phyloP scores from a whole-genome alignment of 179 eudicot species.

The Patellifolia procumbens region DNA sequence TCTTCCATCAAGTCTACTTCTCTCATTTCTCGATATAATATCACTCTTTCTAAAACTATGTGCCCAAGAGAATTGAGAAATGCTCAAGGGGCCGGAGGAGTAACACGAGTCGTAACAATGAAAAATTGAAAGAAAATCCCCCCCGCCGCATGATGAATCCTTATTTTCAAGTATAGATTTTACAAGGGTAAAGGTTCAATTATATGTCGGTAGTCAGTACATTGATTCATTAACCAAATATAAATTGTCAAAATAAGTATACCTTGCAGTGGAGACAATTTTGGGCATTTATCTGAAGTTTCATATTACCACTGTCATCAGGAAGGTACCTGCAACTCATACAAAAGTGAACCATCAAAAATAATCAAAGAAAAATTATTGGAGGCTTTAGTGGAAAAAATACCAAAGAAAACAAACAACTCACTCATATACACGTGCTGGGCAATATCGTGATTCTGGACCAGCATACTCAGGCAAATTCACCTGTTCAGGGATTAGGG shows the following conservation, averaged over 20 bases:
- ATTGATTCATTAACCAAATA: too few relatives aligned
- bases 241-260: slow-evolving; percentile 2
- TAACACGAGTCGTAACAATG: background rate
- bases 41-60: too few relatives aligned
- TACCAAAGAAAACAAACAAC: slow-evolving; percentile 14
- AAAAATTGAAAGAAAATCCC: background rate
- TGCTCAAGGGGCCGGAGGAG: too few relatives aligned
- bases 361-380: slow-evolving; percentile 5
- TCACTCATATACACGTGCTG: slow-evolving; percentile 99
- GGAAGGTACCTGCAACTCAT: slow-evolving; percentile 58
- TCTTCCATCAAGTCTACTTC: too few relatives aligned
- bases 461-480: slow-evolving; percentile 80
- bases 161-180: background rate
- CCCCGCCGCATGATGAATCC: background rate
- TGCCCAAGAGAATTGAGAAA: too few relatives aligned
- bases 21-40: too few relatives aligned
- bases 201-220: too few relatives aligned
- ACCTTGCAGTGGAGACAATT: slow-evolving; percentile 99
- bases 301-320: slow-evolving; percentile 69
- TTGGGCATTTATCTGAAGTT: slow-evolving; percentile 94
- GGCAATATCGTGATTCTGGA: slow-evolving; percentile 93
- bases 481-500: slow-evolving; percentile 57
- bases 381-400: too few relatives aligned
- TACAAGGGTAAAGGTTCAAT: too few relatives aligned
- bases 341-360: slow-evolving; percentile 18